These are phyloP conservation scores for Ilex paraguariensis DNA, from an alignment of 305 asterid species.

Conservation along the genomic window DNA sequence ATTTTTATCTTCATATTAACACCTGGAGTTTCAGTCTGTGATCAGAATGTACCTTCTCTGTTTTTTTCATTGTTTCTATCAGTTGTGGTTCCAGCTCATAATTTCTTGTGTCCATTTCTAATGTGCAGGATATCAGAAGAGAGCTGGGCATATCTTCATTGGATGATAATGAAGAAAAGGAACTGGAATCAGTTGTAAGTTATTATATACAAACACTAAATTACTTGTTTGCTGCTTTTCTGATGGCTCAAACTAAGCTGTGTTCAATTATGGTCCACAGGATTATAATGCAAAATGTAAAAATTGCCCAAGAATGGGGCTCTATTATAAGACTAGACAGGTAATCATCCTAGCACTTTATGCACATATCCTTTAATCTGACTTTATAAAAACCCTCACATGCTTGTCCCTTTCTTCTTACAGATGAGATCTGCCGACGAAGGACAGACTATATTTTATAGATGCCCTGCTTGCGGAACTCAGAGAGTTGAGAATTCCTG, in stretches of 20 bases:
- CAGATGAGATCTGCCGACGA: slow-evolving; percentile 97
- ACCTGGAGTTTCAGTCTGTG: neutral
- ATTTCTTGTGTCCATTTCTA: neutral
- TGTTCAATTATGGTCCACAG: slow-evolving; percentile 28
- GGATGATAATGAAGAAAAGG: slow-evolving; percentile 81
- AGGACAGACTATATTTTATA: slow-evolving; percentile 91
- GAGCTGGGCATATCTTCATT: slow-evolving; percentile 69
- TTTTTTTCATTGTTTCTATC: neutral
- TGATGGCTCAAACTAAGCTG: neutral
- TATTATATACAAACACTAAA: slow-evolving; percentile 4
- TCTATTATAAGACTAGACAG: slow-evolving; percentile 91
- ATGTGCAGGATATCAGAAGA: slow-evolving; percentile 65
- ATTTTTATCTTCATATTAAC: too few relatives aligned
- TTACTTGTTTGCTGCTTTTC: neutral
- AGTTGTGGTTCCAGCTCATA: neutral
- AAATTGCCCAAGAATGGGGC: slow-evolving; percentile 77
- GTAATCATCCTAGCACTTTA: slow-evolving; percentile 16
- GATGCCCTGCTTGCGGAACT: slow-evolving; percentile 72
- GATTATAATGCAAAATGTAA: slow-evolving; percentile 89
- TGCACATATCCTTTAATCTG: neutral
- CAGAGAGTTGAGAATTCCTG: slow-evolving; percentile 77
- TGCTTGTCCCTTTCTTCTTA: slow-evolving; percentile 2
- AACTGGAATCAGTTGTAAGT: slow-evolving; percentile 80
- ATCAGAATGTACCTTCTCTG: neutral
- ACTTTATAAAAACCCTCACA: neutral